Evolutionary conservation across 768 basidiomycete species (phyloP), one percentile per base, ranked within the genome.

Genomic region (Leucosporidium scottii): DNA sequence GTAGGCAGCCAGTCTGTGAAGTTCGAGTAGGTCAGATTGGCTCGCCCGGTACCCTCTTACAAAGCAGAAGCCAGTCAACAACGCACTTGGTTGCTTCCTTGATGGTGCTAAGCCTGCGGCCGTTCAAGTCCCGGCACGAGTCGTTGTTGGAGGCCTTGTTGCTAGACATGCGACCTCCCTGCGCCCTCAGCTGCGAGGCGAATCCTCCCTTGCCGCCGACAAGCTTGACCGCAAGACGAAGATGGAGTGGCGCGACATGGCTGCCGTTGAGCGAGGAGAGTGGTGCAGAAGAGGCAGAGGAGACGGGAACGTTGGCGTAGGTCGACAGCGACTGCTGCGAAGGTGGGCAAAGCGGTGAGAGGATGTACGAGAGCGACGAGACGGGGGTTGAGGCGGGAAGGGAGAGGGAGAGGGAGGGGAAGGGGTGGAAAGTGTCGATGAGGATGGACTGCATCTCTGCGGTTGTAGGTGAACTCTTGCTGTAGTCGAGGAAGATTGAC

Each of bases 151-250:
- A 93, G 28, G 91, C 92, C 82, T 92, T 92, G 81, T 93, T 91
- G 73, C 87, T 89, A 76, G 89, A 91, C 96, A 99, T 99, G 39
- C 94, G 85, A 18, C 96, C 94, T 72, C 96, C 96, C 20, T 94
- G 94, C 0, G 96, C 94, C 78, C 96, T 85, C 72, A 99, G 82
- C 81, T 97, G 93, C 23, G 89, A 90, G 5, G 96, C 96, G 75
- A 99, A 98, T 44, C 94, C 96, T 77, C 96, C 94, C 79, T 98
- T 99, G 25, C 96, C 96, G 59, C 94, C 94, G 4, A 83, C 82
- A 10, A 97, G 76, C 30, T 87, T 82, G 0, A 91, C 87, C 1
- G 83, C 80, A n/a, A 94, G 81, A 0, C 90, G 83, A 1, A 97
- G 81, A 3, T 83, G 82, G n/a, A 91, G 20, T 17, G 60, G 48